Evolutionary conservation across 805 yeast species (phyloP).

Genomic region (Candida verbasci): DNA sequence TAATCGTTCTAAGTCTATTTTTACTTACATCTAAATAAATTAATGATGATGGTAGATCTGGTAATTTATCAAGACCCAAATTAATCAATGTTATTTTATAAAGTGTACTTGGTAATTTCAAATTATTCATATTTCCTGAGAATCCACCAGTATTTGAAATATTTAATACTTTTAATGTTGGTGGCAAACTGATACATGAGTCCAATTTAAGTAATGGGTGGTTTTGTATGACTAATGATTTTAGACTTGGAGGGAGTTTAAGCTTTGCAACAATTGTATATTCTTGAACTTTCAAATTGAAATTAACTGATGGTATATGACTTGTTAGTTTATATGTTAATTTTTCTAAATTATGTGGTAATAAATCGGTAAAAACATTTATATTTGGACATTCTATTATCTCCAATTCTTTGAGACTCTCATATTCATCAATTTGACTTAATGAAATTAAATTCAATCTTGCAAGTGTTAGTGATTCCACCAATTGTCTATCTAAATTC

Average conservation of each 20-base stretch:
- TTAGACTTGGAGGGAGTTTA: constrained; percentile 1
- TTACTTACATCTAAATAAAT: not conserved
- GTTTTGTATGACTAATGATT: constrained; percentile 1
- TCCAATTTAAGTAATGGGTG: constrained; percentile 3
- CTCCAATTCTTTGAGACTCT: not conserved
- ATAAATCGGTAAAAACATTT: constrained; percentile 2
- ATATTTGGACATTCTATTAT: constrained; percentile 4
- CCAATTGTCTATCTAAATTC: too few relatives aligned
- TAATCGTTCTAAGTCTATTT: not conserved
- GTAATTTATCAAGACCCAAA: not conserved
- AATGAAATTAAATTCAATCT: constrained; percentile 2
- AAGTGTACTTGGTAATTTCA: constrained; percentile 1
- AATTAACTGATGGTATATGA: not conserved
- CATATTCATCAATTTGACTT: not conserved
- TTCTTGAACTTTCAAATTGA: not conserved
- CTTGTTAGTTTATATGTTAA: not conserved
- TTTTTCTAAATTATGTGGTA: not conserved
- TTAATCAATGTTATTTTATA: constrained; percentile 1
- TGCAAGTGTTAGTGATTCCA: not conserved
- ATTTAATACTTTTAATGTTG: not conserved
- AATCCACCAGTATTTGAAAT: constrained; percentile 7
- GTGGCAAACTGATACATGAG: not conserved
- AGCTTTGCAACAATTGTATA: not conserved
- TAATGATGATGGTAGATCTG: constrained; percentile 1
- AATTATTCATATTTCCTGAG: not conserved